Evolutionary conservation across 805 yeast species (phyloP).

Genomic region (Millerago galiae): DNA sequence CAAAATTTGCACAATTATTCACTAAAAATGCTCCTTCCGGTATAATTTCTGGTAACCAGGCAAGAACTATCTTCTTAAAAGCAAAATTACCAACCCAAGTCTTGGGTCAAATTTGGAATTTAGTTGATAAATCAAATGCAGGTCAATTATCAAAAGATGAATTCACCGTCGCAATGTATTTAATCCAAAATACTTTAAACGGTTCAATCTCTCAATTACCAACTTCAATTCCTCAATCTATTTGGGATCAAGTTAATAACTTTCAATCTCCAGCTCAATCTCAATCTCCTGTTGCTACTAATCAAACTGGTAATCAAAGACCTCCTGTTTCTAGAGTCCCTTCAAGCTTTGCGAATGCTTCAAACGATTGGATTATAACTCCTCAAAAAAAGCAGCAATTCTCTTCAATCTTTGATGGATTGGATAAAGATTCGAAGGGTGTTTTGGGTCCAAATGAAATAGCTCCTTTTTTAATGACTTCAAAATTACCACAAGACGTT

Average conservation of each 20-base stretch:
- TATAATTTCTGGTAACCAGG: conserved; percentile 67
- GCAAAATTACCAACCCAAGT: conserved; percentile 76
- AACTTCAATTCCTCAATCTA: conserved; percentile 32
- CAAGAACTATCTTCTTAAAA: conserved; percentile 80
- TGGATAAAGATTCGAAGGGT: conserved; percentile 64
- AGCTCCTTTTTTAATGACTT: conserved; percentile 83
- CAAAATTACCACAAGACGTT: conserved; percentile 76
- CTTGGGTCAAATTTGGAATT: conserved; percentile 82
- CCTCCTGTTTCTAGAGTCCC: conserved; percentile 28
- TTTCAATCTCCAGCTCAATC: conserved; percentile 16
- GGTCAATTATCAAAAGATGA: conserved; percentile 72
- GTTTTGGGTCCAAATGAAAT: conserved; percentile 69
- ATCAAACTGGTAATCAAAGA: conserved; percentile 15
- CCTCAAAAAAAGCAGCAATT: conserved; percentile 69
- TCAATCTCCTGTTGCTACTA: conserved; percentile 9
- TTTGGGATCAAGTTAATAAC: conserved; percentile 32
- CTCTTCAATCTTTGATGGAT: conserved; percentile 68
- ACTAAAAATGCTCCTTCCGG: conserved; percentile 57
- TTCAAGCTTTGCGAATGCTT: conserved; percentile 31
- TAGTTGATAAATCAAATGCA: conserved; percentile 69
- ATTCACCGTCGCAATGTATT: conserved; percentile 90
- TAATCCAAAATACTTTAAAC: conserved; percentile 75
- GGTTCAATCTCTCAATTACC: conserved; percentile 60
- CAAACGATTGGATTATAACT: conserved; percentile 61
- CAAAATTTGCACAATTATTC: conserved; percentile 65